A percentile compares a stretch with the other conserved stretches of the same genome.
Evolutionary conservation across 75 land plant genomes (phyloP).

Genomic region (Azolla pinnata): DNA sequence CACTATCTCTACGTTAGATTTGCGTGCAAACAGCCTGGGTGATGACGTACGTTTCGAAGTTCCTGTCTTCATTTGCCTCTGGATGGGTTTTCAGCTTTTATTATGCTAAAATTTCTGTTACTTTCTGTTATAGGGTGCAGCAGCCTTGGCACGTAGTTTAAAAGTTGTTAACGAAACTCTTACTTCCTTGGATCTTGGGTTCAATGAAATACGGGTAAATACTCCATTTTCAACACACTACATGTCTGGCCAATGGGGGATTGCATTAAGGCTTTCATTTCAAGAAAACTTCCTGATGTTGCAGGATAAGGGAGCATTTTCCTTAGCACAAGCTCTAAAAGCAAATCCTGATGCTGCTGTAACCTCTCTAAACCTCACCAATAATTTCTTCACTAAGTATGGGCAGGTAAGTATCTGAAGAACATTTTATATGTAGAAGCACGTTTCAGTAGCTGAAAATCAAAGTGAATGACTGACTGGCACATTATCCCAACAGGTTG

Average conservation of each 20-base stretch:
- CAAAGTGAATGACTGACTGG: neutral
- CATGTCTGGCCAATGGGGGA: too few relatives aligned
- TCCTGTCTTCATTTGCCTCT: too few relatives aligned
- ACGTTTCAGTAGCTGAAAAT: neutral
- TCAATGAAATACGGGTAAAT: slow-evolving; percentile 98
- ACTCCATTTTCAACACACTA: too few relatives aligned
- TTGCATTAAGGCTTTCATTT: too few relatives aligned
- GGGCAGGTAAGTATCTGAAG: slow-evolving; percentile 62
- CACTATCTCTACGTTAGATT: slow-evolving; percentile 71
- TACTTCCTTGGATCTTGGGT: slow-evolving; percentile 83
- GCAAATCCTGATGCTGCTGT: slow-evolving; percentile 80
- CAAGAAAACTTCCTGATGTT: too few relatives aligned
- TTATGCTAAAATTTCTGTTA: neutral
- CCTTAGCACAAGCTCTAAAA: slow-evolving; percentile 91
- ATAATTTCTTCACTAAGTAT: slow-evolving; percentile 88
- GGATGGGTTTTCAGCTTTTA: too few relatives aligned
- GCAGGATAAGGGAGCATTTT: slow-evolving; percentile 94
- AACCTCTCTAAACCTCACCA: slow-evolving; percentile 62
- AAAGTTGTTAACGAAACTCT: slow-evolving; percentile 91
- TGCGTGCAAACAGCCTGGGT: slow-evolving; percentile 85
- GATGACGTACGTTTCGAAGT: too few relatives aligned
- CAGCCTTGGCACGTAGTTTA: slow-evolving; percentile 70
- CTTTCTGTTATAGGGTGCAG: slow-evolving; percentile 57
- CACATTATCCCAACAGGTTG: slow-evolving; percentile 41
- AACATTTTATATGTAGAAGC: too few relatives aligned